These are phyloP conservation scores for Metschnikowia baotianmanensis DNA, from an alignment of 805 yeast species.

Conservation along the genomic window DNA sequence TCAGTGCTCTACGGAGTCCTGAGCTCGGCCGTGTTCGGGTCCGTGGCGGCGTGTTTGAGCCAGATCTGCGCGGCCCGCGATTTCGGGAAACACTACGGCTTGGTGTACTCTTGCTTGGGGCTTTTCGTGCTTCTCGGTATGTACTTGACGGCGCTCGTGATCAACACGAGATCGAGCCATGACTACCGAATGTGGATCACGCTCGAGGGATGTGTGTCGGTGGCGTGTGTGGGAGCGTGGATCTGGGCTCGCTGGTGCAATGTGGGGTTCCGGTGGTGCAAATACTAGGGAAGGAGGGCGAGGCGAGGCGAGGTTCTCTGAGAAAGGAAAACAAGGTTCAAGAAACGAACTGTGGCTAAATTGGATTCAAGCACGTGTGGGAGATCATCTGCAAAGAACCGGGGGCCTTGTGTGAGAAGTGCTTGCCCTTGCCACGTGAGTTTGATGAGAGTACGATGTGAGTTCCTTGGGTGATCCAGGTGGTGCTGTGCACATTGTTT, in stretches of 20 bases:
- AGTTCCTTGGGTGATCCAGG: too few relatives aligned
- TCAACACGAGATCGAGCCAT: constrained; percentile 10
- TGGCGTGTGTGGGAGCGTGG: constrained; percentile 14
- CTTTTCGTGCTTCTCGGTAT: constrained; percentile 14
- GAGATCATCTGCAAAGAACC: too few relatives aligned
- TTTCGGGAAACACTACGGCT: constrained; percentile 71
- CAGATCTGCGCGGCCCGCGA: constrained; percentile 57
- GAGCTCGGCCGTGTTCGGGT: constrained; percentile 60
- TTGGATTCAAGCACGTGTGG: too few relatives aligned
- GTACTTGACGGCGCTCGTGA: constrained; percentile 13
- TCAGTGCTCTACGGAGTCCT: constrained; percentile 56
- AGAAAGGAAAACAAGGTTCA: too few relatives aligned
- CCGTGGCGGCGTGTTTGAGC: constrained; percentile 67
- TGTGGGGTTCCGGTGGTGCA: constrained; percentile 14
- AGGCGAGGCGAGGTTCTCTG: too few relatives aligned
- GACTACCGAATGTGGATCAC: constrained; percentile 15
- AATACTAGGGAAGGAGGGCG: constrained; percentile 5
- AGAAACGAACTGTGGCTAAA: too few relatives aligned
- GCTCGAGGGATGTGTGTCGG: constrained; percentile 12
- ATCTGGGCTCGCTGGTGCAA: constrained; percentile 17
- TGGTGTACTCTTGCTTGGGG: constrained; percentile 43
- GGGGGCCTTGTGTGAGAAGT: too few relatives aligned
- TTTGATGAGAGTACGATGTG: too few relatives aligned
- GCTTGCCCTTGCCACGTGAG: too few relatives aligned
- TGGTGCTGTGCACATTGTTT: too few relatives aligned